phyloP scores from a whole-genome alignment of 495 filamentous ascomycete genomes.

The Xanthoparmelia taractica region DNA sequence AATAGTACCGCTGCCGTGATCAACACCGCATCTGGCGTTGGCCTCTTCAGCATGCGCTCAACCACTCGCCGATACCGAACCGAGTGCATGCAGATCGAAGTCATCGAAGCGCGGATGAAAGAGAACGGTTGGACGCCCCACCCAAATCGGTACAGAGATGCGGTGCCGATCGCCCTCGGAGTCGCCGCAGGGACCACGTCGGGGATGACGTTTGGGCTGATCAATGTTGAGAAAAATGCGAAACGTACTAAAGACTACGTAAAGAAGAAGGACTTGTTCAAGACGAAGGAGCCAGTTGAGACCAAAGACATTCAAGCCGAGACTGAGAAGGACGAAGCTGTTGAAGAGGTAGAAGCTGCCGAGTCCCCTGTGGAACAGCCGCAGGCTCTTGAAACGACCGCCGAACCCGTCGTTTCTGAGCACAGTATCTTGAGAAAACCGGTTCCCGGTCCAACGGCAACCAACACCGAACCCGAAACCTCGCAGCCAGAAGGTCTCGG shows the following conservation, averaged over 20 bases:
- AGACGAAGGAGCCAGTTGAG: not conserved
- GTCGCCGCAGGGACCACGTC: not conserved
- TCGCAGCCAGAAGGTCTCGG: not conserved
- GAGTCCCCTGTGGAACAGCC: not conserved
- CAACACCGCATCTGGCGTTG: conserved; percentile 1
- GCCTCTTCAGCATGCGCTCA: conserved; percentile 1
- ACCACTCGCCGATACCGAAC: conserved; percentile 3
- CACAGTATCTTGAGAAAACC: not conserved
- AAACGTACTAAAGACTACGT: not conserved
- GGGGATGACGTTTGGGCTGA: not conserved
- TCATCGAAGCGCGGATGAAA: not conserved
- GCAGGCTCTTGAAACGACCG: not conserved
- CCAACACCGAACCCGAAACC: not conserved
- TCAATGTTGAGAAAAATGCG: conserved; percentile 1
- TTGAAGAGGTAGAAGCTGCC: not conserved
- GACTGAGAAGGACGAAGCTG: conserved; percentile 21
- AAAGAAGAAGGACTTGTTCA: conserved; percentile 1
- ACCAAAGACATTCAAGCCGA: not conserved
- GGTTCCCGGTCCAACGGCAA: not conserved
- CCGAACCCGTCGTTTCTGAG: not conserved
- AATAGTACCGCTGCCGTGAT: conserved; percentile 1
- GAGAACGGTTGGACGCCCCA: not conserved
- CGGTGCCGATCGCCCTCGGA: not conserved
- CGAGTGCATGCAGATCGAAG: conserved; percentile 6
- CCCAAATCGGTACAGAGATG: not conserved